Evolutionary conservation across 192 early-diverging fungal genomes (phyloP).

Genomic region (Blastocladiella britannica): DNA sequence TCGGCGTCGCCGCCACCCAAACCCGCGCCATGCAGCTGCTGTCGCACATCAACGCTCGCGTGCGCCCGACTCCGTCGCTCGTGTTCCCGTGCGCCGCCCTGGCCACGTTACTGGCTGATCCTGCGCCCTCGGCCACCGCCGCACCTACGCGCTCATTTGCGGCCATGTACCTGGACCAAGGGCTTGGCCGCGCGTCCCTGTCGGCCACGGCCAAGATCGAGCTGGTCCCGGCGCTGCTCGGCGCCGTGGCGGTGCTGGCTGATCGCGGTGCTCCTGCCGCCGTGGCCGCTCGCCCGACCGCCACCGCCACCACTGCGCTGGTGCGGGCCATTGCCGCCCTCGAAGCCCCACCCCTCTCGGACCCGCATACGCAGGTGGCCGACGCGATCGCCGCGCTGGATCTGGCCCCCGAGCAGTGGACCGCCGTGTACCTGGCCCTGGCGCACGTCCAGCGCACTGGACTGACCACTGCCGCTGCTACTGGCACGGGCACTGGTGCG

Average conservation of each 20-base stretch:
- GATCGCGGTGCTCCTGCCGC: background rate
- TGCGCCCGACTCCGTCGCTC: constrained; percentile 36
- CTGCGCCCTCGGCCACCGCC: constrained; percentile 8
- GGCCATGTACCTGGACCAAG: constrained; percentile 72
- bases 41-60: constrained; percentile 65
- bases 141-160: constrained; percentile 53
- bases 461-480: too few species aligned
- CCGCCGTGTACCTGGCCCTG: background rate
- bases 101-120: constrained; percentile 37
- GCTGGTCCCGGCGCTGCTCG: constrained; percentile 38
- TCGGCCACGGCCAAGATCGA: constrained; percentile 16
- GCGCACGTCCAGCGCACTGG: background rate
- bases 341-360: background rate
- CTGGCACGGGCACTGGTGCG: too few species aligned
- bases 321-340: too few species aligned
- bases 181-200: constrained; percentile 29
- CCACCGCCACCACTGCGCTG: background rate
- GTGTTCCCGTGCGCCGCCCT: constrained; percentile 41
- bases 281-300: background rate
- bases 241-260: constrained; percentile 18
- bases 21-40: constrained; percentile 49
- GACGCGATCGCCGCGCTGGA: background rate
- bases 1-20: constrained; percentile 34
- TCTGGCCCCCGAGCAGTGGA: background rate
- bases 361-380: too few species aligned